These are phyloP conservation scores for Ascochyta lentis DNA, from an alignment of 2,329 filamentous ascomycete species.

Conservation along the genomic window DNA sequence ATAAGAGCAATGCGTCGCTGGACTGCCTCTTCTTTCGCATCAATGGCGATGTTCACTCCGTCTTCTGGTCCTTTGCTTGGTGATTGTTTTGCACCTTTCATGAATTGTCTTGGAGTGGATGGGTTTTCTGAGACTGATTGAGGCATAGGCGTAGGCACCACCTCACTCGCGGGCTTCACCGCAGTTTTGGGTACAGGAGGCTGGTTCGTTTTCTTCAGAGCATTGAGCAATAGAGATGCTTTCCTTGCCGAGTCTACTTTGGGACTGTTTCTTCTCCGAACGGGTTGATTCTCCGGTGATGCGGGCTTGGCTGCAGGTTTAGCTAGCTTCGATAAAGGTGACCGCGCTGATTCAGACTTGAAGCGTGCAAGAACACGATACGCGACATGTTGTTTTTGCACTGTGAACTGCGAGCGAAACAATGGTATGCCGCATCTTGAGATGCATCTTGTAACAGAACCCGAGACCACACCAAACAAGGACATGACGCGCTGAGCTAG, in stretches of 20 bases:
- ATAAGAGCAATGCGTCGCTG: constrained; percentile 7
- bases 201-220: background rate
- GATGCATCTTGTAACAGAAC: background rate
- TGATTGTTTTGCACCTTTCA: background rate
- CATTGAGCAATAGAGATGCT: background rate
- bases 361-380: background rate
- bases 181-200: background rate
- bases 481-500: background rate
- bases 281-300: background rate
- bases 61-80: background rate
- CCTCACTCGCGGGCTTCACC: background rate
- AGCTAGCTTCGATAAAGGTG: background rate
- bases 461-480: background rate
- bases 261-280: background rate
- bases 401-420: background rate
- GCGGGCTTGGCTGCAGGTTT: background rate
- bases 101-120: constrained; percentile 3
- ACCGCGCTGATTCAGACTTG: background rate
- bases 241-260: constrained; percentile 4
- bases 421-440: background rate
- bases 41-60: background rate
- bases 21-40: constrained; percentile 6
- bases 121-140: background rate
- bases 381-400: background rate
- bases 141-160: background rate